Conservation (phyloP, 352 stramenopile genomes). For the Phytophthora meadii region DNA sequence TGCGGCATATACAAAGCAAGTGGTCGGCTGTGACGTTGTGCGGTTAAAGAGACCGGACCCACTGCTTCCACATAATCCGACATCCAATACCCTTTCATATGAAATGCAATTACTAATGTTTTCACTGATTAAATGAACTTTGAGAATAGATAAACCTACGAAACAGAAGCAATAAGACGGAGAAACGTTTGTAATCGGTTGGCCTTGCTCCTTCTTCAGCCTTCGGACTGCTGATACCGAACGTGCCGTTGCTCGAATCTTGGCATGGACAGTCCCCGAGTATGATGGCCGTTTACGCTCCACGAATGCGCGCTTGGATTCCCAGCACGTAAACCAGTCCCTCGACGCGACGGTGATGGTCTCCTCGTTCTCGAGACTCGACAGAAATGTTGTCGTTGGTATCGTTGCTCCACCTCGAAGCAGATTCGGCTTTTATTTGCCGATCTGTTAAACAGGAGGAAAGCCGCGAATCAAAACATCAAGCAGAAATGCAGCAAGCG, state of each 20-base stretch:
- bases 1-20: constrained; percentile 28
- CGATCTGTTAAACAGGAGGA: constrained; percentile 4
- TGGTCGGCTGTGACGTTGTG: constrained; percentile 24
- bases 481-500: background rate
- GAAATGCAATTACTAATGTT: too few relatives aligned
- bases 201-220: constrained; percentile 20
- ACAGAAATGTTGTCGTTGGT: constrained; percentile 1
- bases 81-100: background rate
- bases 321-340: constrained; percentile 2
- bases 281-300: constrained; percentile 16
- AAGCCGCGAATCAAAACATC: background rate
- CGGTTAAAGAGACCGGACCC: constrained; percentile 28
- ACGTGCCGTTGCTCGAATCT: constrained; percentile 7
- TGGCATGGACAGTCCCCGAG: constrained; percentile 6
- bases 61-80: constrained; percentile 18
- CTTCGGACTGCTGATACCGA: constrained; percentile 15
- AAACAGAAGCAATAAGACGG: background rate
- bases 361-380: background rate
- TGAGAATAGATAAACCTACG: background rate
- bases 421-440: background rate
- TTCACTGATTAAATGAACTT: too few relatives aligned
- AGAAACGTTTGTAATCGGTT: too few relatives aligned
- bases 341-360: background rate
- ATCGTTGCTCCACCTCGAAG: background rate
- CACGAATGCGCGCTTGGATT: background rate